Percentiles rank a stretch among this genome's conserved stretches.
Evolutionary conservation across 2,329 filamentous ascomycete species (phyloP).

Genomic region (Diaporthe australafricana): DNA sequence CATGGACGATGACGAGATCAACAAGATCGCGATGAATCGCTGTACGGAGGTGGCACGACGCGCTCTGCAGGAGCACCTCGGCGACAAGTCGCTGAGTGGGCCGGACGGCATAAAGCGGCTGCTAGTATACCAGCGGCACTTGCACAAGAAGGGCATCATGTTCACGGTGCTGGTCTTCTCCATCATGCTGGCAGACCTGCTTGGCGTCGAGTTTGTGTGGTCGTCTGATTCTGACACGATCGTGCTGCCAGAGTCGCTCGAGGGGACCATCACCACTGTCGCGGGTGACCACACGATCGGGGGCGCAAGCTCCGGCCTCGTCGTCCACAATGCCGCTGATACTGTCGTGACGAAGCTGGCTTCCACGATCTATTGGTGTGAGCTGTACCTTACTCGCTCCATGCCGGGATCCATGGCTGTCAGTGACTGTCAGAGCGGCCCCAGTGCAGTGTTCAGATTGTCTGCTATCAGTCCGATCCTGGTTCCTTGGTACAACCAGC

Average conservation of each 20-base stretch:
- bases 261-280: constrained; percentile 45
- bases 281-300: constrained; percentile 47
- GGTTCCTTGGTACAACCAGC: constrained; percentile 51
- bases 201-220: constrained; percentile 50
- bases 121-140: constrained; percentile 50
- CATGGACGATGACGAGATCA: constrained; percentile 27
- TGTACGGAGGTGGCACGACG: constrained; percentile 30
- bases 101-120: constrained; percentile 27
- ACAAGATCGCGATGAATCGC: constrained; percentile 21
- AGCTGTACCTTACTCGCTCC: constrained; percentile 48
- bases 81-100: background rate
- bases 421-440: constrained; percentile 51
- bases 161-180: constrained; percentile 51
- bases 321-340: constrained; percentile 49
- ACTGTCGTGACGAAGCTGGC: constrained; percentile 46
- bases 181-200: constrained; percentile 46
- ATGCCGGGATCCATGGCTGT: constrained; percentile 40
- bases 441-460: constrained; percentile 49
- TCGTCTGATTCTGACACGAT: constrained; percentile 51
- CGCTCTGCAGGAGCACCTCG: constrained; percentile 10
- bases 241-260: constrained; percentile 45
- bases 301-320: constrained; percentile 48
- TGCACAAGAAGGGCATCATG: constrained; percentile 53
- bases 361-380: constrained; percentile 49
- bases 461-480: constrained; percentile 46